phyloP scores from a whole-genome alignment of 768 basidiomycete species.

The Suillus hirtellus region DNA sequence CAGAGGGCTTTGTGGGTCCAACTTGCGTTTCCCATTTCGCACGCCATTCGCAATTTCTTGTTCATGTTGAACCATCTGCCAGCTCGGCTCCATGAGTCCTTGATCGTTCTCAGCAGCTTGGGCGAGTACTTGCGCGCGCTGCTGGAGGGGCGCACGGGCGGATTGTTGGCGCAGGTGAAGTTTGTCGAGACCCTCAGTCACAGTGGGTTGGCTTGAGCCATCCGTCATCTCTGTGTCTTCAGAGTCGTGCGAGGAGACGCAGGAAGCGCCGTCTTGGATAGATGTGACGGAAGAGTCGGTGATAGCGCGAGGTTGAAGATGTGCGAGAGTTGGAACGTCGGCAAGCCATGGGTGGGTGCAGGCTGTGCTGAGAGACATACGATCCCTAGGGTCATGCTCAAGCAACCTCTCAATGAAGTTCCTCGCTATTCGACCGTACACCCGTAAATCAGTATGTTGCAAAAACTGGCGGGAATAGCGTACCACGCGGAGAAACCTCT shows the following conservation, averaged over 20 bases:
- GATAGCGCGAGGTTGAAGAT: conserved; percentile 8
- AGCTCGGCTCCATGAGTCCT: conserved; percentile 51
- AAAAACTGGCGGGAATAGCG: conserved; percentile 16
- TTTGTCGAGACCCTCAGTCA: conserved; percentile 35
- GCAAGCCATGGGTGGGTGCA: conserved; percentile 77
- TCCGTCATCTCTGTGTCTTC: conserved; percentile 22
- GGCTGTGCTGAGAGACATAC: conserved; percentile 74
- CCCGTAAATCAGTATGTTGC: conserved; percentile 6
- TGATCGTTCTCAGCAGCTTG: conserved; percentile 43
- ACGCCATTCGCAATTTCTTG: conserved; percentile 24
- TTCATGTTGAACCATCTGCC: conserved; percentile 49
- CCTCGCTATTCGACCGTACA: conserved; percentile 49
- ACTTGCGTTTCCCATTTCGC: conserved; percentile 41
- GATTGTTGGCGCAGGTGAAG: conserved; percentile 32
- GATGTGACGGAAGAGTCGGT: conserved; percentile 24
- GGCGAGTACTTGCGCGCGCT: conserved; percentile 48
- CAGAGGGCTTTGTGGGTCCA: conserved; percentile 31
- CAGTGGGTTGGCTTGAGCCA: conserved; percentile 21
- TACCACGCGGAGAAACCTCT: conserved; percentile 50
- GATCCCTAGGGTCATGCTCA: conserved; percentile 55
- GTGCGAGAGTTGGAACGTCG: background rate
- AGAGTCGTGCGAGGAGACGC: background rate
- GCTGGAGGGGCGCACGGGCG: conserved; percentile 37
- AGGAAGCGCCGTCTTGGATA: conserved; percentile 19
- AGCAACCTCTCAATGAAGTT: conserved; percentile 72